Conservation (phyloP, 176 grass and related monocot genomes). For the Oryza glumipatula region DNA sequence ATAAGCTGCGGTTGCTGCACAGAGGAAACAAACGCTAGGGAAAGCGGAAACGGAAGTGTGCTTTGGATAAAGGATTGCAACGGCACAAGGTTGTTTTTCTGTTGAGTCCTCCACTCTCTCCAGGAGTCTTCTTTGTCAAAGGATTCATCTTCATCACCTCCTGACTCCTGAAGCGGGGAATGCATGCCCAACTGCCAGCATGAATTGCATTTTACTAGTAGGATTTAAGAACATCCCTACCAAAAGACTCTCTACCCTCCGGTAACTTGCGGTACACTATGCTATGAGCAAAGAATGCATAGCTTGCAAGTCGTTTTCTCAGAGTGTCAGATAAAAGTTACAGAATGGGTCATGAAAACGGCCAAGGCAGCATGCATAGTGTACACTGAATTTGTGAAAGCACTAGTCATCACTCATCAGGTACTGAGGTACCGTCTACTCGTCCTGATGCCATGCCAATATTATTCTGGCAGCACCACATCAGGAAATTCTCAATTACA, state of each 20-base stretch:
- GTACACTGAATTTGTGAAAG: background rate
- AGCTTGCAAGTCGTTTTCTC: background rate
- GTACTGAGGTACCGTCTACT: background rate
- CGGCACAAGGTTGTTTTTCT: background rate
- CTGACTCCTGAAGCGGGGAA: slow-evolving; percentile 12
- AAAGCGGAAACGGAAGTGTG: background rate
- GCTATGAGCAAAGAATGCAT: background rate
- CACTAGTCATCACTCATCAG: background rate
- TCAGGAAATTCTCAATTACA: background rate
- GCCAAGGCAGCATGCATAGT: background rate
- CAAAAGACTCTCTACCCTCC: background rate
- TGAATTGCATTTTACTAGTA: background rate
- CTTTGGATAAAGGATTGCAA: background rate
- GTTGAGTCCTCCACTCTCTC: background rate
- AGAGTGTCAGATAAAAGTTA: background rate
- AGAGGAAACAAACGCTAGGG: background rate
- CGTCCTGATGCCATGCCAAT: background rate
- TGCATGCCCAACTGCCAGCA: slow-evolving; percentile 21
- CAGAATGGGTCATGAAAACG: background rate
- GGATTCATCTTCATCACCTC: background rate
- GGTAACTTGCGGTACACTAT: background rate
- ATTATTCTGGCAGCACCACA: background rate
- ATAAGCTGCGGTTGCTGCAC: background rate
- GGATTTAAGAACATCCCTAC: background rate
- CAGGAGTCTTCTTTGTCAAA: background rate